Conservation (phyloP, 2,329 filamentous ascomycete genomes). For the Arthrobotrys musiformis region DNA sequence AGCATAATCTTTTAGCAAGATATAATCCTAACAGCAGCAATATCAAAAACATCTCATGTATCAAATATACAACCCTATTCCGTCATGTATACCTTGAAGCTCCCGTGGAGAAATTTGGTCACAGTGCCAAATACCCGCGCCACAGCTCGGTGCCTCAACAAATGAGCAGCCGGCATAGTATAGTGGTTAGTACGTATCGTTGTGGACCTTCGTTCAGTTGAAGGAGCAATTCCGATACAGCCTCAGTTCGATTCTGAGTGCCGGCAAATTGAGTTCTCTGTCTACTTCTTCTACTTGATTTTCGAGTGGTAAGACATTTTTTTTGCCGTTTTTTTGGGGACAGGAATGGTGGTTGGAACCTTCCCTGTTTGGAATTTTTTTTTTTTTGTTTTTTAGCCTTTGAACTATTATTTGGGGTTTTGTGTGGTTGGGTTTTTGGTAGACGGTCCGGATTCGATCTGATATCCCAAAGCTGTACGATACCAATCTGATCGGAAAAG, state of each 20-base stretch:
- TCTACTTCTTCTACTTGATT: neutral
- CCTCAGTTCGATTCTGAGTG: conserved; percentile 48
- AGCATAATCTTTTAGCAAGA: no score
- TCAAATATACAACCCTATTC: no score
- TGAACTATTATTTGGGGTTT: neutral
- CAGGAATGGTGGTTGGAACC: neutral
- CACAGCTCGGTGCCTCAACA: conserved; percentile 1
- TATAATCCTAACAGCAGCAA: no score
- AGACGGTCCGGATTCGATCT: neutral
- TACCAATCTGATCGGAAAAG: neutral
- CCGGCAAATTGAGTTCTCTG: conserved; percentile 20
- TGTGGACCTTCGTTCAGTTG: conserved; percentile 8
- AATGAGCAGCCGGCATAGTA: conserved; percentile 39
- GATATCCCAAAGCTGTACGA: no score
- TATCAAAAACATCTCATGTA: no score
- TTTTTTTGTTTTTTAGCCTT: no score
- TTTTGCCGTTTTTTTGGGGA: neutral
- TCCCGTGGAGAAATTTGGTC: neutral
- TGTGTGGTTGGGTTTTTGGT: neutral
- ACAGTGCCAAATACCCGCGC: conserved; percentile 2
- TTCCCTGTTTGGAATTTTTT: neutral
- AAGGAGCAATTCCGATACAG: conserved; percentile 16
- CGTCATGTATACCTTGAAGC: neutral
- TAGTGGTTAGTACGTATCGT: conserved; percentile 52
- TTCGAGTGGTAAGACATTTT: neutral